These are phyloP conservation scores for Oryza longistaminata DNA, from an alignment of 176 grass and related monocot species.

Conservation along the genomic window DNA sequence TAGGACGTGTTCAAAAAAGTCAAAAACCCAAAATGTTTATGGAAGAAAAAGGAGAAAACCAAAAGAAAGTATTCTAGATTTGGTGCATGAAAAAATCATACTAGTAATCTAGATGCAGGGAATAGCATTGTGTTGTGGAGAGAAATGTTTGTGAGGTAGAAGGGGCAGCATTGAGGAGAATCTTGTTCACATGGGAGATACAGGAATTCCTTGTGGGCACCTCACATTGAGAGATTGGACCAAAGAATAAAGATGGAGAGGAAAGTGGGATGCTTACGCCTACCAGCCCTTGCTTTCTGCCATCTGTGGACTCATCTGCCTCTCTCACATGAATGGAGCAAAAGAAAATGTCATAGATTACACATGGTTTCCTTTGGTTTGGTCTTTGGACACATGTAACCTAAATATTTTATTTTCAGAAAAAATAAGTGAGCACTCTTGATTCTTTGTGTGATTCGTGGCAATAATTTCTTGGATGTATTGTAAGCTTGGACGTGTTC, in stretches of 20 bases:
- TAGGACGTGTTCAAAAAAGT: neutral
- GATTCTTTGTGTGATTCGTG: neutral
- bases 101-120: conserved; percentile 9
- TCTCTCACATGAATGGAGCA: conserved; percentile 3
- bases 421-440: neutral
- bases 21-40: neutral
- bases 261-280: conserved; percentile 27
- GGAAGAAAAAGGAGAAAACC: neutral
- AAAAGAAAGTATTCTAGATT: neutral
- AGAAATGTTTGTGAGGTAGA: neutral
- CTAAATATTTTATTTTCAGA: neutral
- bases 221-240: conserved; percentile 9
- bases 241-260: conserved; percentile 43
- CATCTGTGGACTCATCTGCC: conserved; percentile 29
- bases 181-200: conserved; percentile 51
- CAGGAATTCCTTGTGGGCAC: conserved; percentile 27
- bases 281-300: conserved; percentile 7
- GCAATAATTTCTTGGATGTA: neutral
- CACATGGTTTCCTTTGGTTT: neutral
- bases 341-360: neutral
- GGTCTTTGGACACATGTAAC: conserved; percentile 10
- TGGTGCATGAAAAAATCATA: neutral
- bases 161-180: conserved; percentile 17
- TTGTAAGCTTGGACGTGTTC: neutral
- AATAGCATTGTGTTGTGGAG: conserved; percentile 6